A percentile compares a stretch with the other conserved stretches of the same genome.
phyloP scores from a whole-genome alignment of 495 filamentous ascomycete species.

The Annulohypoxylon maeteangense region DNA sequence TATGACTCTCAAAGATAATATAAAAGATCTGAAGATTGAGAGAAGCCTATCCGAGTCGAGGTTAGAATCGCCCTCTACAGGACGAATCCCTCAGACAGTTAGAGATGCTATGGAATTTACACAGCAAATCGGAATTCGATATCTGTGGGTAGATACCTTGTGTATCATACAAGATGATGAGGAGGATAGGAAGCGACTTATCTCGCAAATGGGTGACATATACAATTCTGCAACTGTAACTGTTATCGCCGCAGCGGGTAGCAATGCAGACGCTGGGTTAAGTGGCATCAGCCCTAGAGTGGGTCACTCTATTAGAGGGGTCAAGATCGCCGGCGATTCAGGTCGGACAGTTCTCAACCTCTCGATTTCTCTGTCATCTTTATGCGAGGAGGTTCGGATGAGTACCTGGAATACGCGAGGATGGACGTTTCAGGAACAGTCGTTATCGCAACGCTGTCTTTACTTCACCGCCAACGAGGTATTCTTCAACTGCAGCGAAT shows the following conservation, averaged over 20 bases:
- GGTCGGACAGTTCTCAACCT: neutral
- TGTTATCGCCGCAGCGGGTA: slow-evolving; percentile 8
- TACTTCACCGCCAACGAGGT: slow-evolving; percentile 40
- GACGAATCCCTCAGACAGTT: neutral
- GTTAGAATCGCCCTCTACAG: neutral
- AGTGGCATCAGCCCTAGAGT: neutral
- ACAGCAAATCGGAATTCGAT: neutral
- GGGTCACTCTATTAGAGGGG: neutral
- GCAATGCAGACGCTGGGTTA: neutral
- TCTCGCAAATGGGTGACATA: neutral
- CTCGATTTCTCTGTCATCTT: neutral
- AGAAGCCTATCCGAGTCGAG: neutral
- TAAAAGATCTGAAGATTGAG: neutral
- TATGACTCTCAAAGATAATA: neutral
- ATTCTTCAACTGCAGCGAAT: slow-evolving; percentile 32
- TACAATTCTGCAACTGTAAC: slow-evolving; percentile 2
- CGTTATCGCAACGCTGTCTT: slow-evolving; percentile 32
- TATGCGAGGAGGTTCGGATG: slow-evolving; percentile 12
- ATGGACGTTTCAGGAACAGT: slow-evolving; percentile 44
- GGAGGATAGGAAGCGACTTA: neutral
- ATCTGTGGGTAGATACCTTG: neutral
- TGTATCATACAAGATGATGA: slow-evolving; percentile 14
- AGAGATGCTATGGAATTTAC: slow-evolving; percentile 8
- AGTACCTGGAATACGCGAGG: slow-evolving; percentile 41
- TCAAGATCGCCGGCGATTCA: neutral